These are phyloP conservation scores for Candida vartiovaarae DNA, from an alignment of 805 yeast species.

Conservation along the genomic window DNA sequence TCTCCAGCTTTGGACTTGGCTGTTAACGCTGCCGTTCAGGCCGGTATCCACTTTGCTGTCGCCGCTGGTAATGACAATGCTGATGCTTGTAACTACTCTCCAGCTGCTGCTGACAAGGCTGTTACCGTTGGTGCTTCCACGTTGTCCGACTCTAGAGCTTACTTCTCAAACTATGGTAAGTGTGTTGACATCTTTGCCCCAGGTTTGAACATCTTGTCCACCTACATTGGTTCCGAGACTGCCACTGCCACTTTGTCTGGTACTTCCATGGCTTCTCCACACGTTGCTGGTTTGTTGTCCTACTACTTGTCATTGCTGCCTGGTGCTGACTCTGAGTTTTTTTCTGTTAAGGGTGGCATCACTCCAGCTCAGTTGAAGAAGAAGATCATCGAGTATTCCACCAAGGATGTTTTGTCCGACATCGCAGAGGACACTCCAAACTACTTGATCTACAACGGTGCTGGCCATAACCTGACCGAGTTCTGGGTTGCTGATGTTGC, in stretches of 20 bases:
- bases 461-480: constrained; percentile 51
- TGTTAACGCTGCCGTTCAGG: constrained; percentile 80
- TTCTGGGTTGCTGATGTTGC: constrained; percentile 19
- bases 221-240: constrained; percentile 68
- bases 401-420: constrained; percentile 51
- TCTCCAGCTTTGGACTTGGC: constrained; percentile 83
- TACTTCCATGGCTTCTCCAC: constrained; percentile 98
- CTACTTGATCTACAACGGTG: constrained; percentile 74
- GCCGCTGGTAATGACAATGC: constrained; percentile 95
- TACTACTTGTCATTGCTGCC: constrained; percentile 88
- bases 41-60: constrained; percentile 88
- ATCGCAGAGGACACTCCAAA: constrained; percentile 74
- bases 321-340: constrained; percentile 56
- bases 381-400: constrained; percentile 62
- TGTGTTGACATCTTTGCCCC: constrained; percentile 98
- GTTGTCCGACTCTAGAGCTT: constrained; percentile 82
- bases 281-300: constrained; percentile 84
- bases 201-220: constrained; percentile 81
- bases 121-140: constrained; percentile 95
- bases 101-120: constrained; percentile 79
- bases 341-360: constrained; percentile 43
- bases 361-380: constrained; percentile 73
- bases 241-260: constrained; percentile 86
- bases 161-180: constrained; percentile 90
- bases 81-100: constrained; percentile 89